A percentile compares a stretch with the other conserved stretches of the same genome.
These are phyloP conservation scores for Diaporthe sp. DNA, from an alignment of 2,329 filamentous ascomycete species.

Conservation along the genomic window DNA sequence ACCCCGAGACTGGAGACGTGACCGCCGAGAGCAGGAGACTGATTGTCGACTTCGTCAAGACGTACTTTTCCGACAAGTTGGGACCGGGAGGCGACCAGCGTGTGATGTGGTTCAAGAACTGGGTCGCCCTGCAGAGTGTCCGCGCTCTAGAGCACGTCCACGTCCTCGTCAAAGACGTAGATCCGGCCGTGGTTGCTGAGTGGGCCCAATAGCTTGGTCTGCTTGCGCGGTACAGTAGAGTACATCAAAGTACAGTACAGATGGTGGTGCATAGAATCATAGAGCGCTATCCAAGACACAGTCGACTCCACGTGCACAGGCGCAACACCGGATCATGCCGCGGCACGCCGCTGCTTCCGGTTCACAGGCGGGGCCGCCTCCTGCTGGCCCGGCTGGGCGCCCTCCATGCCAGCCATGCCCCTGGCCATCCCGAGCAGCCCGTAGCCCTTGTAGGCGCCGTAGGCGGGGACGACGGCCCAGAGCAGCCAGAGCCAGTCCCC, in stretches of 20 bases:
- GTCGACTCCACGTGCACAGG: neutral
- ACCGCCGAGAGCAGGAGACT: constrained; percentile 74
- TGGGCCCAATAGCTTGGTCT: constrained; percentile 66
- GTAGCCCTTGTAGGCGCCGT: constrained; percentile 67
- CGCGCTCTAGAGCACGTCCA: constrained; percentile 92
- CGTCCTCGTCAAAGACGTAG: constrained; percentile 73
- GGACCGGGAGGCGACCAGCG: constrained; percentile 62
- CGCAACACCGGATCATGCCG: constrained; percentile 50
- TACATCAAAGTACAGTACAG: constrained; percentile 16
- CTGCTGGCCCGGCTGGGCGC: constrained; percentile 51
- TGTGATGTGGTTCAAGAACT: constrained; percentile 94
- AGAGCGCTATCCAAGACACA: neutral
- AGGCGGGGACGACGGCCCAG: constrained; percentile 69
- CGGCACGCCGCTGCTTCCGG: constrained; percentile 68
- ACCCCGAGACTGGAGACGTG: constrained; percentile 79
- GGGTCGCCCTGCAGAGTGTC: constrained; percentile 89
- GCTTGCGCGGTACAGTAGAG: constrained; percentile 46
- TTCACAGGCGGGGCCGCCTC: constrained; percentile 60
- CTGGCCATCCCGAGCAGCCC: constrained; percentile 68
- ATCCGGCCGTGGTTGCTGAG: constrained; percentile 64
- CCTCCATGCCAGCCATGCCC: constrained; percentile 65
- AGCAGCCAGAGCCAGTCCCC: constrained; percentile 82
- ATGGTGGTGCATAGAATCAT: constrained; percentile 15
- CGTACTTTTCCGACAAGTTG: constrained; percentile 75
- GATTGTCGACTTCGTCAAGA: constrained; percentile 79